These are phyloP conservation scores for Globisporangium nagaii DNA, from an alignment of 352 stramenopile species.

Conservation along the genomic window DNA sequence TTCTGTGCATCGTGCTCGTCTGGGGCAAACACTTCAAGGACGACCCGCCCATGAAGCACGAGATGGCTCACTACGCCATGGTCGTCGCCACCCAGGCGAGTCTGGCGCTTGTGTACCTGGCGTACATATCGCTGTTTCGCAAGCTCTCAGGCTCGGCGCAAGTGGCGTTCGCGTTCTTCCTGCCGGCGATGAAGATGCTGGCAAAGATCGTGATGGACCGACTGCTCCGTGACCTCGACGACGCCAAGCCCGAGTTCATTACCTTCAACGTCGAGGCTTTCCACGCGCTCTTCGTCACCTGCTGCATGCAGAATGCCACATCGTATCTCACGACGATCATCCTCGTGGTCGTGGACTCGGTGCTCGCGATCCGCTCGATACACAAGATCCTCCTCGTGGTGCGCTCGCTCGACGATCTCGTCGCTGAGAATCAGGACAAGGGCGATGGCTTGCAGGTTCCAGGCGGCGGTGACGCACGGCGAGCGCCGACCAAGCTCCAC, in stretches of 20 bases:
- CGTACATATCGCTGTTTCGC: slow-evolving; percentile 26
- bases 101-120: slow-evolving; percentile 20
- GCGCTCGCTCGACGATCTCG: background rate
- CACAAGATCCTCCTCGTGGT: background rate
- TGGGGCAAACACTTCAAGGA: background rate
- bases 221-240: slow-evolving; percentile 6
- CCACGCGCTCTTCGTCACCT: slow-evolving; percentile 36
- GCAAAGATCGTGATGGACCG: background rate
- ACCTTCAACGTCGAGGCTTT: slow-evolving; percentile 57
- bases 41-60: background rate
- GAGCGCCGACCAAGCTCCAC: no score
- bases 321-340: slow-evolving; percentile 17
- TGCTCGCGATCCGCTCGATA: background rate
- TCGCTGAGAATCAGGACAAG: background rate
- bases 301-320: slow-evolving; percentile 25
- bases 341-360: slow-evolving; percentile 30
- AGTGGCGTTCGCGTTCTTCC: slow-evolving; percentile 16
- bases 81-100: background rate
- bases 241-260: slow-evolving; percentile 32
- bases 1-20: slow-evolving; percentile 5
- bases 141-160: slow-evolving; percentile 8
- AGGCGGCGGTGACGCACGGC: no score
- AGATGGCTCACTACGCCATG: background rate
- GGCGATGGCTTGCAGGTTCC: no score
- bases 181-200: slow-evolving; percentile 23